Base-by-base conservation (phyloP, 352 stramenopile genomes). In the Peronospora farinosa region DNA sequence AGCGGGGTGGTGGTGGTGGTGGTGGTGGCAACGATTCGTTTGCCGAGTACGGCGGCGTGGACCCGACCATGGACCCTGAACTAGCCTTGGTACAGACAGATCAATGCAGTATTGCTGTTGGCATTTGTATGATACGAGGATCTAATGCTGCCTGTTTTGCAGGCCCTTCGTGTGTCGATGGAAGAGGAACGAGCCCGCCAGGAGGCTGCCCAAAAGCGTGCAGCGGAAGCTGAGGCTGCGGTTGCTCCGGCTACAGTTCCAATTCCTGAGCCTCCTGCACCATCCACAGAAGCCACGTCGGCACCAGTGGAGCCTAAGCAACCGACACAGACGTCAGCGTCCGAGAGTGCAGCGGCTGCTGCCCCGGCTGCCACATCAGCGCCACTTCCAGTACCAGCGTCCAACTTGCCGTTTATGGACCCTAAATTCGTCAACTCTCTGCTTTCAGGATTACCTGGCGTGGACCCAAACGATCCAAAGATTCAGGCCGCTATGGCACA, bases 1-100 rank as follows among this genome's bases (percentile, higher is more conserved):
- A n/a, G n/a, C n/a, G n/a, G n/a, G n/a, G n/a, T n/a, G 58, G 58
- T 21, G 17, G 54, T 41, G 63, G 54, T 44, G 58, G 58, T 2
- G 63, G 63, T 16, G 73, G 60, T 23, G 69, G 67, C 7, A 72
- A 69, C 40, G 81, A 90, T 25, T 53, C 54, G 9, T 98, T 98
- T 74, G 83, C 83, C 11, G 92, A 98, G 36, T 98, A 95, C 60
- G 95, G 95, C 21, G 96, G 96, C 8, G 88, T 99, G 28, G 97
- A 99, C 73, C 95, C 97, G 15, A 98, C 86, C 67, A 96, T 98
- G 82, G 97, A 99, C 72, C 97, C 97, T 2, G 97, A 99, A 62
- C 72, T 99, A 40, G 97, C 97, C 12, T 88, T 99, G 86, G 96
- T 97, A 69, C 33, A 64, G 19, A 69, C 33, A 64, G 19, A 49